Conservation (phyloP, 129 eudicot species). For the Tagetes erecta region DNA sequence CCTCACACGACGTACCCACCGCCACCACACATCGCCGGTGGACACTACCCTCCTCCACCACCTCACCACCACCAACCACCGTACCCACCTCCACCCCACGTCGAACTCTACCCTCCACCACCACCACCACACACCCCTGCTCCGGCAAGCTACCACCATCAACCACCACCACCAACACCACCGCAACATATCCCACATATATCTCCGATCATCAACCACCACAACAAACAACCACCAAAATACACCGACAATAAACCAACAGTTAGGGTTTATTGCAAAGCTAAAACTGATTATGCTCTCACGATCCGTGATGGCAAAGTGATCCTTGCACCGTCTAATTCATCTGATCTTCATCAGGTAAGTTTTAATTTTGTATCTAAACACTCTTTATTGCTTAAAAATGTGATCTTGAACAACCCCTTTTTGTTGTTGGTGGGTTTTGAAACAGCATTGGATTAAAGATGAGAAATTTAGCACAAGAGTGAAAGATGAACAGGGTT, state of each 20-base stretch:
- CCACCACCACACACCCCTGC: constrained; percentile 1
- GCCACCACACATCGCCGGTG: constrained; percentile 16
- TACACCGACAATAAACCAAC: constrained; percentile 28
- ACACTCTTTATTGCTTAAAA: not conserved
- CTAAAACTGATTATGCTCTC: constrained; percentile 46
- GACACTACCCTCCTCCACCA: constrained; percentile 16
- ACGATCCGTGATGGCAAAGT: constrained; percentile 56
- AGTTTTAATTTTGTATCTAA: not conserved
- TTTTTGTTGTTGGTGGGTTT: not conserved
- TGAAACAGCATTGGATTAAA: constrained; percentile 78
- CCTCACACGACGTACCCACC: constrained; percentile 2
- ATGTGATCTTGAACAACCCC: not conserved
- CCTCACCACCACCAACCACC: constrained; percentile 22
- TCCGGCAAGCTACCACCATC: constrained; percentile 3
- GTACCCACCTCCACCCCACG: constrained; percentile 20
- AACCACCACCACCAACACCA: constrained; percentile 17
- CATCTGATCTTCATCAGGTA: constrained; percentile 65
- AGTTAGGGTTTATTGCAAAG: constrained; percentile 51
- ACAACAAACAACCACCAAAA: not conserved
- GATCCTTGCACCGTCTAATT: constrained; percentile 51
- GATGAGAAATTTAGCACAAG: constrained; percentile 70
- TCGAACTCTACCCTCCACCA: constrained; percentile 10
- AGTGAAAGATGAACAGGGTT: constrained; percentile 82
- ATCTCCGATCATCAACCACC: constrained; percentile 24
- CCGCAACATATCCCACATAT: not conserved